A percentile compares a stretch with the other conserved stretches of the same genome.
These are phyloP conservation scores for Coniochaeta sp. DNA, from an alignment of 2,329 filamentous ascomycete species.

Conservation along the genomic window DNA sequence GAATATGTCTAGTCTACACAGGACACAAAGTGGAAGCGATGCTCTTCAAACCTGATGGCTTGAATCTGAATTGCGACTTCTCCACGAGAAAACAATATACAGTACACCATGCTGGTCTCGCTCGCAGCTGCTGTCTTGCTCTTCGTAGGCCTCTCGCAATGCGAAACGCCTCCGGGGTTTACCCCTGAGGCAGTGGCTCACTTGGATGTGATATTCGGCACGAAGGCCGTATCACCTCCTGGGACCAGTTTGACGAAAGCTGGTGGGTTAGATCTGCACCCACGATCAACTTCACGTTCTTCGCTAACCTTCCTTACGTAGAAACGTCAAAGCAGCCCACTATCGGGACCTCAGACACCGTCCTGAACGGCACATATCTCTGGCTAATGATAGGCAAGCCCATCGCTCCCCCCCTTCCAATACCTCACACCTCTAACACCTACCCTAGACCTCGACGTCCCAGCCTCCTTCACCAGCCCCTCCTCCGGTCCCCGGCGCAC, in stretches of 20 bases:
- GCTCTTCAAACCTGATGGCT: too few relatives aligned
- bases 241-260: conserved; percentile 16
- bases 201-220: conserved; percentile 17
- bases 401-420: not conserved
- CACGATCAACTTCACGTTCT: too few relatives aligned
- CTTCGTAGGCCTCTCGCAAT: conserved; percentile 8
- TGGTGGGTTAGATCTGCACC: conserved; percentile 6
- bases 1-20: too few relatives aligned
- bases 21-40: too few relatives aligned
- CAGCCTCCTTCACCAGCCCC: conserved; percentile 16
- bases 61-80: too few relatives aligned
- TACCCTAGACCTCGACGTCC: conserved; percentile 4
- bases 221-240: conserved; percentile 14
- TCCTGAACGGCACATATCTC: conserved; percentile 16
- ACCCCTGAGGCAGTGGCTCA: conserved; percentile 12
- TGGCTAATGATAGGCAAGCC: conserved; percentile 18
- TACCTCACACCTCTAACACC: not conserved
- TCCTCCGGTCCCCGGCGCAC: conserved; percentile 12
- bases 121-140: not conserved
- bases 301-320: not conserved
- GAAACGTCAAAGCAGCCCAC: conserved; percentile 17
- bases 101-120: not conserved
- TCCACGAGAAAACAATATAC: too few relatives aligned
- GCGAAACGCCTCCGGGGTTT: conserved; percentile 18
- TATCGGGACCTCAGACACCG: conserved; percentile 14